phyloP scores from a whole-genome alignment of 495 filamentous ascomycete genomes.

The Hypomontagnella monticulosa region DNA sequence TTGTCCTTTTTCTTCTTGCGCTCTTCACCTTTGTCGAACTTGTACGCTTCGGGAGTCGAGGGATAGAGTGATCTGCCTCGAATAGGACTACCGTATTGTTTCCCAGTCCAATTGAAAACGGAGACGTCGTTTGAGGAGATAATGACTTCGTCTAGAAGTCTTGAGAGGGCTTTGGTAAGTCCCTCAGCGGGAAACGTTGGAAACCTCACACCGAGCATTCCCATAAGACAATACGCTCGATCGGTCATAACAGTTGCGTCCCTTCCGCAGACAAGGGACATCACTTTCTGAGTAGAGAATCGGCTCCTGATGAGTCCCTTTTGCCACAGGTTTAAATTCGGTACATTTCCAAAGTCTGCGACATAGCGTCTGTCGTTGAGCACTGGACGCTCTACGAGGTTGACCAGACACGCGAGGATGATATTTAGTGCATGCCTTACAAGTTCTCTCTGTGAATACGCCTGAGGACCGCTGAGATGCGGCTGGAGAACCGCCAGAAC shows the following conservation, averaged over 20 bases:
- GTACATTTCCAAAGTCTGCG: slow-evolving; percentile 49
- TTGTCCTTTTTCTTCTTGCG: slow-evolving; percentile 42
- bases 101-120: slow-evolving; percentile 55
- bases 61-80: slow-evolving; percentile 52
- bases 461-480: slow-evolving; percentile 7
- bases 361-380: slow-evolving; percentile 45
- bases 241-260: slow-evolving; percentile 48
- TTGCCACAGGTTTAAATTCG: slow-evolving; percentile 42
- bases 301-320: slow-evolving; percentile 39
- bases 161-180: slow-evolving; percentile 48
- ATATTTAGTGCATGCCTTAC: slow-evolving; percentile 45
- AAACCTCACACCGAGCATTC: slow-evolving; percentile 51
- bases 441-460: slow-evolving; percentile 23
- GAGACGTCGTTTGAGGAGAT: slow-evolving; percentile 52
- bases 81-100: slow-evolving; percentile 48
- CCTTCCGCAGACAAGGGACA: slow-evolving; percentile 45
- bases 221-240: slow-evolving; percentile 52
- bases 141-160: slow-evolving; percentile 52
- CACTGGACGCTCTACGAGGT: slow-evolving; percentile 41
- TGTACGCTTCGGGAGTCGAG: slow-evolving; percentile 45
- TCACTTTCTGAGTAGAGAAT: slow-evolving; percentile 46
- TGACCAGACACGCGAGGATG: slow-evolving; percentile 43
- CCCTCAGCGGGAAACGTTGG: slow-evolving; percentile 52
- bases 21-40: slow-evolving; percentile 29
- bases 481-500: slow-evolving; percentile 26